Evolutionary conservation across 1,139 yeast species (phyloP).

Genomic region (Yamadazyma triangularis): DNA sequence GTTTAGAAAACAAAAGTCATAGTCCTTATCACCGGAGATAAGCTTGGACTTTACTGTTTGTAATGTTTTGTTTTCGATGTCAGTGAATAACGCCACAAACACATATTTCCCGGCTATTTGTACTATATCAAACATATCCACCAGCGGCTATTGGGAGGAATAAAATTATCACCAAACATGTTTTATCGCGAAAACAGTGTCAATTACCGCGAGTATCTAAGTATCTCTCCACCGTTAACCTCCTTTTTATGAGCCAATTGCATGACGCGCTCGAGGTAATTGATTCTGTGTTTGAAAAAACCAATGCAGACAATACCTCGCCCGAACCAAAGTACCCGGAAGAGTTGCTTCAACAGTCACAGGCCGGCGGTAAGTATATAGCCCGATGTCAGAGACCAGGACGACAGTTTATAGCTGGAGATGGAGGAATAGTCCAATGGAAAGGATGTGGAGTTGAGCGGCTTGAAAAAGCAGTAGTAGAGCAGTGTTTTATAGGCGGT

Average conservation of each 20-base stretch:
- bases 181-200: too few relatives aligned
- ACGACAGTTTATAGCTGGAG: slow-evolving; percentile 28
- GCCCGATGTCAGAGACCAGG: slow-evolving; percentile 31
- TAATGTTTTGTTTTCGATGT: slow-evolving; percentile 17
- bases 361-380: slow-evolving; percentile 28
- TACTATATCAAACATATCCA: too few relatives aligned
- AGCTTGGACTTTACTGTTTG: slow-evolving; percentile 25
- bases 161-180: too few relatives aligned
- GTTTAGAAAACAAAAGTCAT: slow-evolving; percentile 39
- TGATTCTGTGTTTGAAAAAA: not conserved
- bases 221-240: too few relatives aligned
- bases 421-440: slow-evolving; percentile 29
- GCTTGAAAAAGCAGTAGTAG: slow-evolving; percentile 25
- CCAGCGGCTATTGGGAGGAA: too few relatives aligned
- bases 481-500: slow-evolving; percentile 20
- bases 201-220: too few relatives aligned
- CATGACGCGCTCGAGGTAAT: too few relatives aligned
- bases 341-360: slow-evolving; percentile 26
- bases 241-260: too few relatives aligned
- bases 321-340: slow-evolving; percentile 27
- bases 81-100: slow-evolving; percentile 20
- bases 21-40: slow-evolving; percentile 25
- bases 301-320: not conserved
- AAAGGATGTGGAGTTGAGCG: slow-evolving; percentile 24
- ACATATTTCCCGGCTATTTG: too few relatives aligned